Evolutionary conservation across 2,329 filamentous ascomycete genomes (phyloP), one percentile per base, ranked within the genome.

Genomic region (Sporothrix euskadiensis): DNA sequence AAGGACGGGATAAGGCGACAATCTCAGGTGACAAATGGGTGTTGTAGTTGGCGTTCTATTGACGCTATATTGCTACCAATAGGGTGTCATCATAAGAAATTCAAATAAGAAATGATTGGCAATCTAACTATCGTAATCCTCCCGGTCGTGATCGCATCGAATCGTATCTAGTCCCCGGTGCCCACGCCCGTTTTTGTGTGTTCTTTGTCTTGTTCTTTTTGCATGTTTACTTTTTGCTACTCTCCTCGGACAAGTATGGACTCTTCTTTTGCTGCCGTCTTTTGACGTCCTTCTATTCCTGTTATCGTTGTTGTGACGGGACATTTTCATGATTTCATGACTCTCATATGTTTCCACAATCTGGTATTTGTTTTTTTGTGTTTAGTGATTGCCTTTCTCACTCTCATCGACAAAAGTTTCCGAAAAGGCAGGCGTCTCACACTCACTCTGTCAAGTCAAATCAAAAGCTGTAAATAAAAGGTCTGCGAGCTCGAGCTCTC

Each of bases 111-210:
- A 59, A 35, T 19, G 56, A 59, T 59, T 30, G 56, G 30, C 56
- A 35, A 65, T 47, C 39, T 47, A 22, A 39, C 39, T 39, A 47
- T 47, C 39, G 39, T 22, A 39, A 65, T 66, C 61, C 61, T 66
- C 61, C 61, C 39, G 59, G 39, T 47, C 7, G 61, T 66, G 39
- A 66, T 47, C 22, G 39, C 39, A 66, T 65, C n/a, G 19, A 30
- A 10, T 35, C 4, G 12, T n/a, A 66, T 47, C 39, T 30, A 56
- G 52, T 26, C 10, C 30, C 22, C 52, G 52, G 30, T 9, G 8
- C 22, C 22, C 14, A 6, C 44, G 30, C 22, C 10, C 22, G 26
- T 30, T 56, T 6, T 56, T 26, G 22, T 56, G 8, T 56, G 14
- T 49, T 49, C 52, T 30, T 52, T n/a, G 3, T 19, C 10, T 30